These are phyloP conservation scores for Tricholoma sp. DNA, from an alignment of 768 basidiomycete genomes.

Conservation along the genomic window DNA sequence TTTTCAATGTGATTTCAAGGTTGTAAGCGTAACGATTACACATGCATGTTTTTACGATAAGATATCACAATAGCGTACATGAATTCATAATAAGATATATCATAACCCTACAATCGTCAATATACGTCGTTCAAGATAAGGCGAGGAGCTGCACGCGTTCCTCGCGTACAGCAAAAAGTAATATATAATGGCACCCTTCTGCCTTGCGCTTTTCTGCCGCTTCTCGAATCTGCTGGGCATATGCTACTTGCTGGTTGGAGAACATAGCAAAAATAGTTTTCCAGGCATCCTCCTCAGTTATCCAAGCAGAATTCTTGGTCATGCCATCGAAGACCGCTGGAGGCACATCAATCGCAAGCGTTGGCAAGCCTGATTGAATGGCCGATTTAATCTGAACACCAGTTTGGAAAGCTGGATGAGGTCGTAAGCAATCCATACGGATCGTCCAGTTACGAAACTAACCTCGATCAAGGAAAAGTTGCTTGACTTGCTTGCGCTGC, in stretches of 20 bases:
- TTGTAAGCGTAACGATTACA: too few species aligned
- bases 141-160: slow-evolving; percentile 61
- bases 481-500: slow-evolving; percentile 65
- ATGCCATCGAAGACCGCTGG: slow-evolving; percentile 57
- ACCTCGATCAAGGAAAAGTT: slow-evolving; percentile 69
- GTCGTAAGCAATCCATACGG: background rate
- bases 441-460: slow-evolving; percentile 7
- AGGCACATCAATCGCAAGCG: slow-evolving; percentile 69
- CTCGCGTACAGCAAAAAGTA: slow-evolving; percentile 65
- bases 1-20: too few species aligned
- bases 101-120: background rate
- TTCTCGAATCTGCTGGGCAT: slow-evolving; percentile 66
- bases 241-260: slow-evolving; percentile 51
- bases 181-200: slow-evolving; percentile 57
- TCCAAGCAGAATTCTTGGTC: slow-evolving; percentile 53
- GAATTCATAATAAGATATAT: too few species aligned
- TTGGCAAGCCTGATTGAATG: slow-evolving; percentile 55
- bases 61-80: too few species aligned
- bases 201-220: slow-evolving; percentile 53
- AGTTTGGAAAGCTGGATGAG: slow-evolving; percentile 57
- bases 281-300: slow-evolving; percentile 75
- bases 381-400: slow-evolving; percentile 52
- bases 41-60: too few species aligned
- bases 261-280: slow-evolving; percentile 51
- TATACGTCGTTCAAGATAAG: slow-evolving; percentile 18